phyloP scores from a whole-genome alignment of 352 stramenopile genomes.

The Peronospora belbahrii region DNA sequence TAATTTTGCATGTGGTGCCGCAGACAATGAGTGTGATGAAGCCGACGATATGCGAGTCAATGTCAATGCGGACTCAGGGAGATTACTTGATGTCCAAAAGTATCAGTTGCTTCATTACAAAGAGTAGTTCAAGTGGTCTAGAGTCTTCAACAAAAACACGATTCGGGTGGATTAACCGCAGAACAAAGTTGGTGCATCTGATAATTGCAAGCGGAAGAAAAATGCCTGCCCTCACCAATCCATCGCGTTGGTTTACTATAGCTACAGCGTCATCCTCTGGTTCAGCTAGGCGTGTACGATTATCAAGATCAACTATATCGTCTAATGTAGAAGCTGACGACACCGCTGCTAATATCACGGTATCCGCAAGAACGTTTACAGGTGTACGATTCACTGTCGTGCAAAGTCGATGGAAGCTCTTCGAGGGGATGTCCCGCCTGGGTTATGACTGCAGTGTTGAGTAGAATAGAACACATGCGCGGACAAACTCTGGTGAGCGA shows the following conservation, averaged over 20 bases:
- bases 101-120: constrained; percentile 57
- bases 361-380: constrained; percentile 53
- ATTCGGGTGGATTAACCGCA: constrained; percentile 56
- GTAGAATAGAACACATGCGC: constrained; percentile 66
- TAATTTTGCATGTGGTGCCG: constrained; percentile 19
- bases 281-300: constrained; percentile 18
- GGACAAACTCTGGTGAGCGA: constrained; percentile 51
- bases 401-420: constrained; percentile 57
- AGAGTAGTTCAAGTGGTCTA: constrained; percentile 71
- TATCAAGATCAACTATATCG: constrained; percentile 27
- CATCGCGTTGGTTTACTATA: constrained; percentile 56
- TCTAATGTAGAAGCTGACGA: constrained; percentile 21
- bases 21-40: constrained; percentile 11
- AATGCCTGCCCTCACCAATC: constrained; percentile 58
- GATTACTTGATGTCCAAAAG: constrained; percentile 28
- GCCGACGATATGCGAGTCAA: constrained; percentile 8
- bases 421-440: constrained; percentile 47
- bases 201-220: constrained; percentile 64
- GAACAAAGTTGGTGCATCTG: constrained; percentile 58
- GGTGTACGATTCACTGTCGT: constrained; percentile 37
- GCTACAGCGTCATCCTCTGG: constrained; percentile 53
- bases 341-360: constrained; percentile 41
- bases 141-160: constrained; percentile 70
- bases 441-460: constrained; percentile 67
- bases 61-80: background rate